These are phyloP conservation scores for Epichloe scottii DNA, from an alignment of 2,329 filamentous ascomycete genomes.

Conservation along the genomic window DNA sequence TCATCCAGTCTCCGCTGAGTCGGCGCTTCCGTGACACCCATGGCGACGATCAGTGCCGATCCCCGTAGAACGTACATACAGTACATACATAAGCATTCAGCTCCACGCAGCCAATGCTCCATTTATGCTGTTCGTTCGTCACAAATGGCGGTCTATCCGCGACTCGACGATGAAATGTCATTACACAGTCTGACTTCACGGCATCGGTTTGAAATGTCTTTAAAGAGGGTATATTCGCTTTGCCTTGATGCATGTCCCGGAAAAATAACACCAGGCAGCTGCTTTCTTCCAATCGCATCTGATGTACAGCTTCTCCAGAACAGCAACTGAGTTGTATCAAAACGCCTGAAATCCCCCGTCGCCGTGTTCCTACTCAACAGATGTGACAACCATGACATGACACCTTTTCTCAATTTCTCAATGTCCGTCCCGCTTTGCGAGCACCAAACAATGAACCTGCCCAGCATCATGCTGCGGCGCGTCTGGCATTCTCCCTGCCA, in stretches of 20 bases:
- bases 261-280: background rate
- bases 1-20: too few relatives aligned
- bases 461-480: constrained; percentile 19
- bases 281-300: background rate
- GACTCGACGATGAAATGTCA: too few relatives aligned
- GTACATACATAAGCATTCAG: too few relatives aligned
- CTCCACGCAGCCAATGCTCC: too few relatives aligned
- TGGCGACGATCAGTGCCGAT: background rate
- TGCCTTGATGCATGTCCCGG: background rate
- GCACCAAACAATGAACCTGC: background rate
- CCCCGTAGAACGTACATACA: background rate
- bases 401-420: background rate
- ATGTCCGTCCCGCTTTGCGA: background rate
- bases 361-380: background rate
- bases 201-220: background rate
- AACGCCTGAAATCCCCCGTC: background rate
- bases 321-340: background rate
- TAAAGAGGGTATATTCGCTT: background rate
- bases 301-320: background rate
- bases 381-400: background rate
- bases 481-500: constrained; percentile 26
- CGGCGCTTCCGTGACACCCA: background rate
- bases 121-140: too few relatives aligned
- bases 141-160: too few relatives aligned
- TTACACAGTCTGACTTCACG: too few relatives aligned